Evolutionary conservation across 345 rosid species (phyloP).

Genomic region (Capsella bursapastoris): DNA sequence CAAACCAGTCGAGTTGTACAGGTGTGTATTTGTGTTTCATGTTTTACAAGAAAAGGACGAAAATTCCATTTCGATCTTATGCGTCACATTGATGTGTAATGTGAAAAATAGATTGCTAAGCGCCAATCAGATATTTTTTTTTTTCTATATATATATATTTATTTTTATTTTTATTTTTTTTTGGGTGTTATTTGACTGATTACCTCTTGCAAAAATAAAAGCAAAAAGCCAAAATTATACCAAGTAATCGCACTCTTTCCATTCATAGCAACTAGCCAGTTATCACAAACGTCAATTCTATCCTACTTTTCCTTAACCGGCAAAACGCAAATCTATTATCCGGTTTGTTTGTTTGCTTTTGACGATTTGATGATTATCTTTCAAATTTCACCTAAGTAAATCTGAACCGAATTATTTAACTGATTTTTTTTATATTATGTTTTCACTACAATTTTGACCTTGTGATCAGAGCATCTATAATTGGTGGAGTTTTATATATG

Average conservation of each 20-base stretch:
- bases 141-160: no score
- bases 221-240: not conserved
- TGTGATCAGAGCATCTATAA: not conserved
- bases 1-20: constrained; percentile 23
- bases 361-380: not conserved
- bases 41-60: constrained; percentile 4
- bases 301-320: not conserved
- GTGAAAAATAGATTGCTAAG: constrained; percentile 8
- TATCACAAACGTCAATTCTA: not conserved
- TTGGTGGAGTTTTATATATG: not conserved
- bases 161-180: no score
- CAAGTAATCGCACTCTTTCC: not conserved
- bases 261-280: not conserved
- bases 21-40: not conserved
- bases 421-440: not conserved
- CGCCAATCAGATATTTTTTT: not conserved
- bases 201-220: no score
- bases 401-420: no score
- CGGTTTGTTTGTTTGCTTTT: not conserved
- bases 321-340: not conserved
- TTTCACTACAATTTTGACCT: not conserved
- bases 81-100: constrained; percentile 19
- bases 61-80: not conserved
- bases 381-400: not conserved
- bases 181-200: no score